Evolutionary conservation across 129 eudicot species (phyloP).

Genomic region (Lonicera japonica): DNA sequence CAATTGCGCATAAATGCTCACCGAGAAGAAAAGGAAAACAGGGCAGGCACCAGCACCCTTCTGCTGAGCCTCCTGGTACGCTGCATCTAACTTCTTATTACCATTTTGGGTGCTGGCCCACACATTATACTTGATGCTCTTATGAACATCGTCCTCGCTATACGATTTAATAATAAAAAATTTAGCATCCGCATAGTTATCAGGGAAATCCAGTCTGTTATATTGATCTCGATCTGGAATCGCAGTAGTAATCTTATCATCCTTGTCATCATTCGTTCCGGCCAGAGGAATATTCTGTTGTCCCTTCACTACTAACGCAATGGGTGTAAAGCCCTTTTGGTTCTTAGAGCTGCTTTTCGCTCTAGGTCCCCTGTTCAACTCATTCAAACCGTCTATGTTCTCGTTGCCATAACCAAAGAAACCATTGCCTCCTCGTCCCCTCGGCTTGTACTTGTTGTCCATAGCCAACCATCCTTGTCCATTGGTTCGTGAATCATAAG

Average conservation of each 20-base stretch:
- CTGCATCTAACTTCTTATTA: constrained; percentile 42
- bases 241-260: too few relatives aligned
- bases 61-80: constrained; percentile 30
- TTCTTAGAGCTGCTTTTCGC: constrained; percentile 25
- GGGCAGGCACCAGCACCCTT: constrained; percentile 31
- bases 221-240: constrained; percentile 25
- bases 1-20: constrained; percentile 6
- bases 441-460: constrained; percentile 32
- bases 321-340: constrained; percentile 13
- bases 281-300: constrained; percentile 11
- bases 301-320: constrained; percentile 24
- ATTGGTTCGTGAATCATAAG: constrained; percentile 15
- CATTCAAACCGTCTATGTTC: constrained; percentile 30
- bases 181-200: constrained; percentile 31
- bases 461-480: constrained; percentile 32
- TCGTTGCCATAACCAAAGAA: constrained; percentile 22
- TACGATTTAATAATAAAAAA: constrained; percentile 45
- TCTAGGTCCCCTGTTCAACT: constrained; percentile 45
- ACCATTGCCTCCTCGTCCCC: constrained; percentile 25
- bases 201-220: constrained; percentile 31
- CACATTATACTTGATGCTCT: too few relatives aligned
- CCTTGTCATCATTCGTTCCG: constrained; percentile 8
- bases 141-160: constrained; percentile 51
- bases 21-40: constrained; percentile 40
- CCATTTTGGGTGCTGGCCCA: too few relatives aligned